These are phyloP conservation scores for Tuber borchii DNA, from an alignment of 495 filamentous ascomycete species.

Conservation along the genomic window DNA sequence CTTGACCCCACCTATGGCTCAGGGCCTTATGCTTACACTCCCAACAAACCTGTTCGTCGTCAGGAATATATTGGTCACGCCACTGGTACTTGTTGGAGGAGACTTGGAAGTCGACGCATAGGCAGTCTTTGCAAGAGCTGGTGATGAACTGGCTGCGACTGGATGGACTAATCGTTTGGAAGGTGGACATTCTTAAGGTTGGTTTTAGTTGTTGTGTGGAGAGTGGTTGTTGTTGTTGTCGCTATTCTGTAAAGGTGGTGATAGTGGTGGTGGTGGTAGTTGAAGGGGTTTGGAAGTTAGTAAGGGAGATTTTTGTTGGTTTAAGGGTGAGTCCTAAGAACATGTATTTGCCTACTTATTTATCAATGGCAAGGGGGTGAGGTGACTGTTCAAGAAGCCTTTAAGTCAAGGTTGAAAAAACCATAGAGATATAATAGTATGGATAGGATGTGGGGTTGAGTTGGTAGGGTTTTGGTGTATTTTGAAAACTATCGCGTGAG, in stretches of 20 bases:
- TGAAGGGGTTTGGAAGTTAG: neutral
- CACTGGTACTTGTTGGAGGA: neutral
- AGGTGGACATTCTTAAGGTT: neutral
- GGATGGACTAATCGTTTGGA: neutral
- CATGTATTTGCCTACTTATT: neutral
- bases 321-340: neutral
- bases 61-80: neutral
- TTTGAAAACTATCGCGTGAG: neutral
- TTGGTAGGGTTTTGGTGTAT: neutral
- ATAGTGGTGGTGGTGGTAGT: neutral
- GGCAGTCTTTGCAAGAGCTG: neutral
- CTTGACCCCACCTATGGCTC: neutral
- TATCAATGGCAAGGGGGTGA: neutral
- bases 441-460: neutral
- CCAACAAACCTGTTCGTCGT: neutral
- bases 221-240: too few species aligned
- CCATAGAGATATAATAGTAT: neutral
- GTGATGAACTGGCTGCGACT: neutral
- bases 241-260: neutral
- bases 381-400: neutral
- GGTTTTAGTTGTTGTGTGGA: neutral
- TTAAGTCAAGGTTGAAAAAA: neutral
- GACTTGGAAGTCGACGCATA: neutral
- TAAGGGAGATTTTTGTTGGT: neutral
- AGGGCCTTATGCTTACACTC: neutral